Conservation (phyloP, 768 basidiomycete species). For the Auriculariales sp. region DNA sequence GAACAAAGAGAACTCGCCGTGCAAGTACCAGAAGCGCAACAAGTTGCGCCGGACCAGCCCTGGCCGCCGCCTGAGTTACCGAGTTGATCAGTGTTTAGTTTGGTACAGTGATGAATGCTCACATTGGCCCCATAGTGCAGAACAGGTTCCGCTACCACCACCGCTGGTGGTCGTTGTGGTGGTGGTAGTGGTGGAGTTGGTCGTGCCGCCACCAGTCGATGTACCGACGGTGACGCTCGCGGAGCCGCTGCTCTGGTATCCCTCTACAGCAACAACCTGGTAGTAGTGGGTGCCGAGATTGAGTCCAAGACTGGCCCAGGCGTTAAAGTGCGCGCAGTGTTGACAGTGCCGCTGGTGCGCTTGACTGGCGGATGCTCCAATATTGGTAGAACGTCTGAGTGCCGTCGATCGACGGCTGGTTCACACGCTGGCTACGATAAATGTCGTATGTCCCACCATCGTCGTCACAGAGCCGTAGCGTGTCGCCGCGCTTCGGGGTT, state of each 20-base stretch:
- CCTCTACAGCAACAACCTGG: constrained; percentile 34
- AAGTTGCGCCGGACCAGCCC: neutral
- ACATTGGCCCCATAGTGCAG: constrained; percentile 2
- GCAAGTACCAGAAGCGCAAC: constrained; percentile 2
- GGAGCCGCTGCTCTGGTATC: constrained; percentile 28
- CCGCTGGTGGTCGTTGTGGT: neutral
- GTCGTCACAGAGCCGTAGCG: constrained; percentile 24
- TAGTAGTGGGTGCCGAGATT: constrained; percentile 24
- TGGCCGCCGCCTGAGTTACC: constrained; percentile 3
- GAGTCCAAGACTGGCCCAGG: constrained; percentile 26
- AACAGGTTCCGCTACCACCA: neutral
- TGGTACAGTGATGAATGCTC: neutral
- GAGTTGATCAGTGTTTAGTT: neutral
- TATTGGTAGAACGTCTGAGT: constrained; percentile 31
- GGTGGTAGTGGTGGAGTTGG: neutral
- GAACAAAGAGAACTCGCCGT: too few species aligned
- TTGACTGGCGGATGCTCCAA: constrained; percentile 29
- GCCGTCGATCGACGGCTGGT: constrained; percentile 28
- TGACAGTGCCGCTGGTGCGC: constrained; percentile 14
- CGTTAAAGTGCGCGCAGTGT: constrained; percentile 25
- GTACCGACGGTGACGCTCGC: constrained; percentile 13
- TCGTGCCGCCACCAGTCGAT: neutral
- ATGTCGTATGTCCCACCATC: constrained; percentile 31
- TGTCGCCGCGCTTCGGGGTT: constrained; percentile 21
- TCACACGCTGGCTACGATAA: constrained; percentile 21